Percentiles rank a stretch among this genome's conserved stretches.
Conservation (phyloP, 2,329 filamentous ascomycete species). For the Penicillium palitans region DNA sequence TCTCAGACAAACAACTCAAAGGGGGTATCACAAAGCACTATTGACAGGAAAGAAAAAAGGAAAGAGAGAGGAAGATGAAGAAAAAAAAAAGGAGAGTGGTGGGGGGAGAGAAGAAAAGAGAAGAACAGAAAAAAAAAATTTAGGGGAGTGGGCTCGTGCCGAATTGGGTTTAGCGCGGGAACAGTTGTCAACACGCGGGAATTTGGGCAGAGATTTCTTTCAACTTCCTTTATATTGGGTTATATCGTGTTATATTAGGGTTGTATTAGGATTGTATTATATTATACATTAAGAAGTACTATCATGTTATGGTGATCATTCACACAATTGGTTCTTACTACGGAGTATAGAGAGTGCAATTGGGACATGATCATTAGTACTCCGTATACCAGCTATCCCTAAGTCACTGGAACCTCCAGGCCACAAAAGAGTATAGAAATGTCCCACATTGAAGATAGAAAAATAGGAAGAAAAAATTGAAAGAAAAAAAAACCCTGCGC, state of each 20-base stretch:
- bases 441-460: background rate
- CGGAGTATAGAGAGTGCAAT: background rate
- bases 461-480: background rate
- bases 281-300: background rate
- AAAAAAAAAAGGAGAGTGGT: constrained; percentile 20
- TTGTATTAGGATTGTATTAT: background rate
- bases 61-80: constrained; percentile 25
- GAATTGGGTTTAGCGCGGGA: constrained; percentile 22
- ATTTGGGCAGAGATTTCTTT: constrained; percentile 7
- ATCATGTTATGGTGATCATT: background rate
- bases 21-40: constrained; percentile 36
- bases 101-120: constrained; percentile 17
- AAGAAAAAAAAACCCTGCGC: background rate
- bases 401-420: no score
- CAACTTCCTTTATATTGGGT: background rate
- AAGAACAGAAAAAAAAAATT: constrained; percentile 24
- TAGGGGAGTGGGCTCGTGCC: constrained; percentile 19
- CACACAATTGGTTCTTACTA: background rate
- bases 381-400: background rate
- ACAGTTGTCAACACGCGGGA: constrained; percentile 10
- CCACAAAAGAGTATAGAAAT: background rate
- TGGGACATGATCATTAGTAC: background rate
- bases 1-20: constrained; percentile 33
- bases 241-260: background rate
- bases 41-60: constrained; percentile 18